phyloP scores from a whole-genome alignment of 495 filamentous ascomycete species.

The Penicillium maclennaniae region DNA sequence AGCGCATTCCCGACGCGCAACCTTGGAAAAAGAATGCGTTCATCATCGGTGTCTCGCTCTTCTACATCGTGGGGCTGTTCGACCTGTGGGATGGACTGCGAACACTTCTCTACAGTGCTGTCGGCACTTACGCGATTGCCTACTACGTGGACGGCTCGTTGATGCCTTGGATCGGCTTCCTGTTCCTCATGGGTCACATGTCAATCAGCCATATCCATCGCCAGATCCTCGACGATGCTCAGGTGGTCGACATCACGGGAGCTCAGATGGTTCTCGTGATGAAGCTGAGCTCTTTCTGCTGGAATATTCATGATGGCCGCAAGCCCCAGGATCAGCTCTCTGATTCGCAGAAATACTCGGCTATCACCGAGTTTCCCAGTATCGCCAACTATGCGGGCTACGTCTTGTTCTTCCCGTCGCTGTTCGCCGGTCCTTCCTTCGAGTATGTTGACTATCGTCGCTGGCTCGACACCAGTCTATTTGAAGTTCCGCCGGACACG shows the following conservation, averaged over 20 bases:
- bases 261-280: slow-evolving; percentile 98
- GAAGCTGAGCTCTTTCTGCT: slow-evolving; percentile 97
- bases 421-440: slow-evolving; percentile 85
- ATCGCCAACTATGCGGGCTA: slow-evolving; percentile 82
- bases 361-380: slow-evolving; percentile 65
- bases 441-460: slow-evolving; percentile 88
- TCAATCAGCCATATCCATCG: slow-evolving; percentile 82
- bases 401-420: slow-evolving; percentile 88
- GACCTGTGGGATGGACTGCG: slow-evolving; percentile 84
- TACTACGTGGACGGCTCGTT: slow-evolving; percentile 81
- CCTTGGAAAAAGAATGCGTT: slow-evolving; percentile 90
- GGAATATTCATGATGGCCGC: slow-evolving; percentile 91
- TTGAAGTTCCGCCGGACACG: slow-evolving; percentile 73
- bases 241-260: slow-evolving; percentile 80
- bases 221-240: slow-evolving; percentile 61
- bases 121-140: slow-evolving; percentile 78
- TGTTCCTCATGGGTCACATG: slow-evolving; percentile 95
- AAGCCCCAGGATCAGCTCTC: slow-evolving; percentile 74
- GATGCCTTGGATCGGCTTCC: slow-evolving; percentile 97
- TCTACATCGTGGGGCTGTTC: slow-evolving; percentile 93
- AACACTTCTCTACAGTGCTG: slow-evolving; percentile 74
- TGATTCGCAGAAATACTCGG: slow-evolving; percentile 80
- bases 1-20: slow-evolving; percentile 80
- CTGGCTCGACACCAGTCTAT: slow-evolving; percentile 94
- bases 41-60: slow-evolving; percentile 72